A percentile compares a stretch with the other conserved stretches of the same genome.
These are phyloP conservation scores for Phytophthora sp. DNA, from an alignment of 352 stramenopile species.

Conservation along the genomic window DNA sequence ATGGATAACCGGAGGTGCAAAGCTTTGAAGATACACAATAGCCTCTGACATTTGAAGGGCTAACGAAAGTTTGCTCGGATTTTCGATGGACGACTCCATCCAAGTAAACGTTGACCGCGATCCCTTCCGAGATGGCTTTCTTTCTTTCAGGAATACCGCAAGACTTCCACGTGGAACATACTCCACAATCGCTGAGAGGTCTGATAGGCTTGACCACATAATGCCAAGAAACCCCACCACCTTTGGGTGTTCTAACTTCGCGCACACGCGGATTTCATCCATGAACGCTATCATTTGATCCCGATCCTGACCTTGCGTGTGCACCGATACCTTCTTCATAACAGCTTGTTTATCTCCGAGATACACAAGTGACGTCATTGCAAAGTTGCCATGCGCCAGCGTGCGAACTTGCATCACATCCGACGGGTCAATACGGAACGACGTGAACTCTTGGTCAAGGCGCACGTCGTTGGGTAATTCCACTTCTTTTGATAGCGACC, in stretches of 20 bases:
- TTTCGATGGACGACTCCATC: slow-evolving; percentile 31
- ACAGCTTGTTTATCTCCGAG: slow-evolving; percentile 45
- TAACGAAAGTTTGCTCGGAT: slow-evolving; percentile 51
- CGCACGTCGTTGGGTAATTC: slow-evolving; percentile 41
- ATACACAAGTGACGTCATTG: slow-evolving; percentile 41
- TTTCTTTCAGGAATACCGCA: slow-evolving; percentile 37
- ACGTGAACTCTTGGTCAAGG: slow-evolving; percentile 33
- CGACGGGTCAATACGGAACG: slow-evolving; percentile 40
- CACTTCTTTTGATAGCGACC: slow-evolving; percentile 26
- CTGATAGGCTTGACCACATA: slow-evolving; percentile 58
- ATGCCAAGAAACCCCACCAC: slow-evolving; percentile 65
- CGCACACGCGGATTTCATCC: slow-evolving; percentile 72
- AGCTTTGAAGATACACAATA: slow-evolving; percentile 70
- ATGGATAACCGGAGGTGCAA: slow-evolving; percentile 65
- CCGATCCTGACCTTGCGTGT: slow-evolving; percentile 23
- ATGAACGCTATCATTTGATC: slow-evolving; percentile 55
- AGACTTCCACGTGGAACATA: slow-evolving; percentile 50
- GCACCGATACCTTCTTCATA: slow-evolving; percentile 42
- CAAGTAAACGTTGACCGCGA: slow-evolving; percentile 35
- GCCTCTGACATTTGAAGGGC: slow-evolving; percentile 65
- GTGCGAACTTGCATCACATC: slow-evolving; percentile 48
- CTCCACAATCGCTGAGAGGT: slow-evolving; percentile 69
- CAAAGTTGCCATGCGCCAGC: slow-evolving; percentile 39
- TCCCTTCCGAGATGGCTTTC: slow-evolving; percentile 40
- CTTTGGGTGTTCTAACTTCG: slow-evolving; percentile 56